Conservation (phyloP, 768 basidiomycete genomes). For the Cyclocybe aegerita region DNA sequence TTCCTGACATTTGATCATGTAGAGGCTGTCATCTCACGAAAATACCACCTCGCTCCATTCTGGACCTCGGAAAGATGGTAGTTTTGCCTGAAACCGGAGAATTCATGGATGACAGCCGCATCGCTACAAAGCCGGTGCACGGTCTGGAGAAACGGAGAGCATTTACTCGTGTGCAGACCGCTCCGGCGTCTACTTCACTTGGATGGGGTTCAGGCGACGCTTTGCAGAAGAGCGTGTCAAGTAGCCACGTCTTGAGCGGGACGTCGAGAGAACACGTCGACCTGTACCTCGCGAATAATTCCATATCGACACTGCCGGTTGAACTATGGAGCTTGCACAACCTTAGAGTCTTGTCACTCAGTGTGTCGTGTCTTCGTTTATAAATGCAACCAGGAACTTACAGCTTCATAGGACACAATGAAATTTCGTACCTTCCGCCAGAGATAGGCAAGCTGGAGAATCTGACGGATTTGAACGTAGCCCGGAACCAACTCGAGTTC, state of each 20-base stretch:
- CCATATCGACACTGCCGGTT: slow-evolving; percentile 50
- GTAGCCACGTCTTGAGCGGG: slow-evolving; percentile 29
- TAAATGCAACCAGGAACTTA: not conserved
- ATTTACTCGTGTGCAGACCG: slow-evolving; percentile 25
- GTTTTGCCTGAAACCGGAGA: slow-evolving; percentile 38
- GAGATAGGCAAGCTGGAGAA: slow-evolving; percentile 55
- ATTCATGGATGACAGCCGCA: slow-evolving; percentile 9
- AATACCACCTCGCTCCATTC: slow-evolving; percentile 51
- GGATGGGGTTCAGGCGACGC: slow-evolving; percentile 17
- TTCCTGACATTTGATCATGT: not conserved
- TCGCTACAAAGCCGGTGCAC: slow-evolving; percentile 1
- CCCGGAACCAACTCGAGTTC: slow-evolving; percentile 56
- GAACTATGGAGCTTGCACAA: slow-evolving; percentile 57
- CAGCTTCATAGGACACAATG: slow-evolving; percentile 54
- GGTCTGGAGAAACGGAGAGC: slow-evolving; percentile 5
- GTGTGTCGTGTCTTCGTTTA: slow-evolving; percentile 40
- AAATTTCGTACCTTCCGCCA: slow-evolving; percentile 55
- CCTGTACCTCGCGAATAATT: slow-evolving; percentile 56
- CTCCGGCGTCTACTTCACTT: slow-evolving; percentile 17
- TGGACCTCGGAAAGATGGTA: slow-evolving; percentile 45
- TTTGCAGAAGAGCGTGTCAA: slow-evolving; percentile 30
- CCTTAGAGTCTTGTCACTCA: slow-evolving; percentile 60
- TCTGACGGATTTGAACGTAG: slow-evolving; percentile 60
- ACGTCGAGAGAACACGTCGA: slow-evolving; percentile 50
- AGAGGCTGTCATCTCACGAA: slow-evolving; percentile 41